Percentiles rank a stretch among this genome's conserved stretches.
These are phyloP conservation scores for Aspergillus ellipticus DNA, from an alignment of 495 filamentous ascomycete species.

Conservation along the genomic window DNA sequence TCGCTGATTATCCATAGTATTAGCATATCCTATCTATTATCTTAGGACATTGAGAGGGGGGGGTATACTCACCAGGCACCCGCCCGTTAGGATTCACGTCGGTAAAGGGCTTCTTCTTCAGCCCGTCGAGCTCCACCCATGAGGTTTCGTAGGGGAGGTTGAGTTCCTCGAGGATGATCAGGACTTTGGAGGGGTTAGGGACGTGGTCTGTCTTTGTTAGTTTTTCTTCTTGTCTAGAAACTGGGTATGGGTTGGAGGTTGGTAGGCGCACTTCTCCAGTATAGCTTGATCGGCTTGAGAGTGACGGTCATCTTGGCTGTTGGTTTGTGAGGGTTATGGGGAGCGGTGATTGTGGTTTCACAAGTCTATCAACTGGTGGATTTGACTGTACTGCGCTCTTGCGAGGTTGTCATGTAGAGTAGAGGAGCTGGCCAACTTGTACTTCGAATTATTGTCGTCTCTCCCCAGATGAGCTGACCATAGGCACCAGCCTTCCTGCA, in stretches of 20 bases:
- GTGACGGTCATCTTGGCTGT: neutral
- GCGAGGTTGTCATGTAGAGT: no score
- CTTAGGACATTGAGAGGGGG: no score
- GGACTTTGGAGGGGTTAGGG: constrained; percentile 57
- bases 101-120: constrained; percentile 49
- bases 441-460: no score
- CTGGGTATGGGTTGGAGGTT: no score
- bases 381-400: no score
- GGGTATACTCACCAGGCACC: constrained; percentile 13
- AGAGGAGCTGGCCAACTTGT: no score
- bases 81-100: constrained; percentile 65
- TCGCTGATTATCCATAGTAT: constrained; percentile 13
- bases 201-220: neutral
- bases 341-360: no score
- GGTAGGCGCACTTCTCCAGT: neutral
- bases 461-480: no score
- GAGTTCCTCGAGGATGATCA: constrained; percentile 56
- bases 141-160: constrained; percentile 44
- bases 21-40: neutral
- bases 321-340: neutral
- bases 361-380: no score
- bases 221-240: no score
- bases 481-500: no score
- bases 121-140: constrained; percentile 34
- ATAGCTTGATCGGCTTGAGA: neutral